Evolutionary conservation across 2,329 filamentous ascomycete genomes (phyloP).

Genomic region (Dactylellina haptotyla): DNA sequence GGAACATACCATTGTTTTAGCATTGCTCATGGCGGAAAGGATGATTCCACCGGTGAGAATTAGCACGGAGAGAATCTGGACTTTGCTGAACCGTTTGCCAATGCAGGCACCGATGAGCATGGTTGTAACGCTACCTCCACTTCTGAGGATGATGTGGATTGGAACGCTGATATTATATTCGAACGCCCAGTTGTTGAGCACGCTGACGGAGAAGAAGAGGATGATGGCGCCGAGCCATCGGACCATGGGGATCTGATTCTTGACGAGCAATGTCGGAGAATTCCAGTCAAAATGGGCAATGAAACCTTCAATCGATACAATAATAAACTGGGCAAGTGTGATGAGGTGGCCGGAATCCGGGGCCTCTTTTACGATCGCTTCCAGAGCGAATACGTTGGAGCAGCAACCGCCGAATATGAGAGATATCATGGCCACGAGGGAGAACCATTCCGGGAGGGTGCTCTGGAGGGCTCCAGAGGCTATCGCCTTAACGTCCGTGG

Average conservation of each 20-base stretch:
- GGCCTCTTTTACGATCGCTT: conserved; percentile 91
- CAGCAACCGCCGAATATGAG: conserved; percentile 97
- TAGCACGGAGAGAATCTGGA: conserved; percentile 83
- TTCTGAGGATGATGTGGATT: conserved; percentile 94
- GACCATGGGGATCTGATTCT: conserved; percentile 80
- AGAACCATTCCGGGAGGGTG: conserved; percentile 70
- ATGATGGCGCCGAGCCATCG: conserved; percentile 90
- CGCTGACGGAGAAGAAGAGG: conserved; percentile 91
- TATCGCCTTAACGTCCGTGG: conserved; percentile 26
- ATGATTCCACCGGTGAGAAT: conserved; percentile 88
- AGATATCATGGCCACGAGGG: conserved; percentile 74
- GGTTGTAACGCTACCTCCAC: conserved; percentile 93
- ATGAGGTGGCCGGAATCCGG: conserved; percentile 84
- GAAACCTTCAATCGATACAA: conserved; percentile 81
- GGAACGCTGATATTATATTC: conserved; percentile 96
- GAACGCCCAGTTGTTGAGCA: conserved; percentile 97
- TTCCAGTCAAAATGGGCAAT: conserved; percentile 76
- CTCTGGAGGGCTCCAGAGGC: conserved; percentile 47
- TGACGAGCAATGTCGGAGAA: conserved; percentile 74
- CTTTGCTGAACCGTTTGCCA: conserved; percentile 79
- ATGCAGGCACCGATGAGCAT: conserved; percentile 89
- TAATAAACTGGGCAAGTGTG: conserved; percentile 88
- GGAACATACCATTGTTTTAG: conserved; percentile 76
- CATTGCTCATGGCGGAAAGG: conserved; percentile 88
- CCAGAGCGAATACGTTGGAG: conserved; percentile 95